phyloP scores from a whole-genome alignment of 805 yeast species.

The Candida berthetii region DNA sequence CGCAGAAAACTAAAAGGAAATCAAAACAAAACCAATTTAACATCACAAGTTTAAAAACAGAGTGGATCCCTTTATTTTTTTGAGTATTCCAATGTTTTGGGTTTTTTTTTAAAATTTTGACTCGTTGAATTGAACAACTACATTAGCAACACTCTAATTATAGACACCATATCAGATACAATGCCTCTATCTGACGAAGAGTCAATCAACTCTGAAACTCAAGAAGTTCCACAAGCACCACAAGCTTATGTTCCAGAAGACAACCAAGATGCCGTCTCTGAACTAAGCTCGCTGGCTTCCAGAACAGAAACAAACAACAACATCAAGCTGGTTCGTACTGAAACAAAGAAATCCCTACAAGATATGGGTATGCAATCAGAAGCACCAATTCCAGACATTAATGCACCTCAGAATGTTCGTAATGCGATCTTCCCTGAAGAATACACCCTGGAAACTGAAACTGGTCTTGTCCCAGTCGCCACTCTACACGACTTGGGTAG shows the following conservation, averaged over 20 bases:
- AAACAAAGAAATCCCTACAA: slow-evolving; percentile 64
- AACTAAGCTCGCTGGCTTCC: slow-evolving; percentile 24
- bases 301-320: slow-evolving; percentile 13
- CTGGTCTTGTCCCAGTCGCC: slow-evolving; percentile 80
- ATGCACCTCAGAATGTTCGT: slow-evolving; percentile 45
- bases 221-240: slow-evolving; percentile 30
- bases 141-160: too few relatives aligned
- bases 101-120: too few relatives aligned
- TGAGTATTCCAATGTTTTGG: too few relatives aligned
- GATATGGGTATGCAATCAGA: slow-evolving; percentile 54
- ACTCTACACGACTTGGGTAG: slow-evolving; percentile 69
- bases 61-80: too few relatives aligned
- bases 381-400: slow-evolving; percentile 49
- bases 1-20: too few relatives aligned
- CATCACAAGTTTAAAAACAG: not conserved
- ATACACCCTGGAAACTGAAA: slow-evolving; percentile 78
- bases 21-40: not conserved
- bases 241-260: slow-evolving; percentile 33
- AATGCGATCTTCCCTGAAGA: slow-evolving; percentile 89
- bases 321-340: slow-evolving; percentile 48
- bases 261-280: slow-evolving; percentile 40
- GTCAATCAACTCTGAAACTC: slow-evolving; percentile 15
- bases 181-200: slow-evolving; percentile 11
- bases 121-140: too few relatives aligned
- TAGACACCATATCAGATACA: not conserved